These are phyloP conservation scores for Penicillium sp. DNA, from an alignment of 2,329 filamentous ascomycete species.

Conservation along the genomic window DNA sequence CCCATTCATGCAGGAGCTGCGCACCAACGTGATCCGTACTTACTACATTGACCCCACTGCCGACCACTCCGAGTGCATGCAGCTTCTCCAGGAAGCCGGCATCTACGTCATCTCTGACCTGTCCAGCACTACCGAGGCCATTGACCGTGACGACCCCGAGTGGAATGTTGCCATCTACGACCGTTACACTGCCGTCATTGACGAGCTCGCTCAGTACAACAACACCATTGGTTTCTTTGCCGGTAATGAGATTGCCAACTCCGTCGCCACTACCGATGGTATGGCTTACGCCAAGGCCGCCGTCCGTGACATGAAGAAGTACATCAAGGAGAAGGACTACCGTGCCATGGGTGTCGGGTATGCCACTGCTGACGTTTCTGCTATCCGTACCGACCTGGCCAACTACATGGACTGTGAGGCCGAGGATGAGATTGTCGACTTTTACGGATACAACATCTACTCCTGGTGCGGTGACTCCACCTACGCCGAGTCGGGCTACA, in stretches of 20 bases:
- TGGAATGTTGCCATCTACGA: constrained; percentile 76
- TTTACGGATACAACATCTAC: constrained; percentile 99
- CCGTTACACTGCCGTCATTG: constrained; percentile 79
- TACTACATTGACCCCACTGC: constrained; percentile 80
- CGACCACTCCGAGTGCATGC: constrained; percentile 82
- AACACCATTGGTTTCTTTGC: constrained; percentile 96
- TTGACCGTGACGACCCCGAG: constrained; percentile 73
- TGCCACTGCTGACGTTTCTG: constrained; percentile 84
- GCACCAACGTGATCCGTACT: constrained; percentile 88
- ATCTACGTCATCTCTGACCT: constrained; percentile 95
- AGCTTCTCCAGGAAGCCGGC: constrained; percentile 72
- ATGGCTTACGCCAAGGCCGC: constrained; percentile 95
- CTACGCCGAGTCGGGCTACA: constrained; percentile 74
- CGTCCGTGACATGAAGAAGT: constrained; percentile 87
- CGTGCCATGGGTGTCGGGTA: constrained; percentile 85
- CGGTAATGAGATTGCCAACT: constrained; percentile 92
- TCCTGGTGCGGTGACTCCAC: constrained; percentile 89
- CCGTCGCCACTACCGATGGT: constrained; percentile 77
- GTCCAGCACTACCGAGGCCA: constrained; percentile 73
- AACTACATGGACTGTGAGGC: constrained; percentile 88
- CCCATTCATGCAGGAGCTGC: constrained; percentile 71
- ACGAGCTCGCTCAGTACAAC: constrained; percentile 74
- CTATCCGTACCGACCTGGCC: constrained; percentile 78
- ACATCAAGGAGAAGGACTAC: constrained; percentile 76
- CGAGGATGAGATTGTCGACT: constrained; percentile 71